Evolutionary conservation across 2,329 filamentous ascomycete genomes (phyloP), one percentile per base, ranked within the genome.

Genomic region (Colletotrichum spinosum): DNA sequence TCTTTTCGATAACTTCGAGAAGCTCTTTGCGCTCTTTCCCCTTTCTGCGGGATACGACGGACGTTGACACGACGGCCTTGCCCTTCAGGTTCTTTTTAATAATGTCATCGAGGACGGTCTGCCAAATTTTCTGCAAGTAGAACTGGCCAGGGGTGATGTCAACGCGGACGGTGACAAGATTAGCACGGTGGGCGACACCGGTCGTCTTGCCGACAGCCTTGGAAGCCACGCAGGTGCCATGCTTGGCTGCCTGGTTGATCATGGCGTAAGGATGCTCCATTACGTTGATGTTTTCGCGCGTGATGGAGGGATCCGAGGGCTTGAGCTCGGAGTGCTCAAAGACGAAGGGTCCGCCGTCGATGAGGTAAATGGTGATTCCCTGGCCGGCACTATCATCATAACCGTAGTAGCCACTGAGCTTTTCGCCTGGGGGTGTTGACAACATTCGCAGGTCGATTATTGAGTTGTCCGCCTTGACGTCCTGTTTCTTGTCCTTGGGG

Each of bases 151-250:
- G n/a, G 11, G 49, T 53, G 0, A 2, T 2, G 6, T 53, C 50
- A 12, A 53, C 4, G 51, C 38, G 51, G 8, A 53, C 10, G 13
- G 38, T 25, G 11, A 53, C 38, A 15, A 53, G 51, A n/a, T 53
- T 53, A 38, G 51, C 51, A 8, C 38, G 51, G 15, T 25, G 39
- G 37, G 51, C 51, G 5, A 42, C 51, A 0, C 51, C 51, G 7
- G 33, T 15, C 15, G 51, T 53, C 8, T 53, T 53, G 15, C 51
- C 51, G 12, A 53, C 38, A 15, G 38, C 38, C 11, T 53, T 53
- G 9, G 51, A 53, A 34, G 15, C 38, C 12, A 52, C 34, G 10
- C 44, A 46, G 17, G 44, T 46, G 11, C 44, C 44, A 15, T 46
- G 44, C 8, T 17, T 17, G 8, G 44, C 12, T n/a, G 12, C 15